Base-by-base conservation (phyloP, 2,329 filamentous ascomycete species). In the Alternaria postmessia region DNA sequence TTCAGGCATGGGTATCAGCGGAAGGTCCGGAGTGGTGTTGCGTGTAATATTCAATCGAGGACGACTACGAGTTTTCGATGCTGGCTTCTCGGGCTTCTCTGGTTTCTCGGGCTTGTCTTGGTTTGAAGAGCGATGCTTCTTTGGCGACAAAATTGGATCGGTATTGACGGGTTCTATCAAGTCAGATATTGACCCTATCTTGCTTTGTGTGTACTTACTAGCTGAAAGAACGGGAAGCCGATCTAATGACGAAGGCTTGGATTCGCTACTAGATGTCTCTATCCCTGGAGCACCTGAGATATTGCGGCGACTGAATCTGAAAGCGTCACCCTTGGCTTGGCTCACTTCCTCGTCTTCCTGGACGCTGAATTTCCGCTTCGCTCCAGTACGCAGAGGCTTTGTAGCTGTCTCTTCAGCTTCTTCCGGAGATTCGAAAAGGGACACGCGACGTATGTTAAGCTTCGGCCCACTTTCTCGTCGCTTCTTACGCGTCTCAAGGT, bases 311-410 rank as follows among this genome's bases (percentile, higher is more conserved):
- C 77, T 84, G 69, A 82, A 85, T 12, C 78, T 78, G 69, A 85
- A 85, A 28, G 80, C 75, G 20, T 82, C 82, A 7, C 65, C 48
- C 42, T 72, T 66, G 38, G 64, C 26, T 7, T 72, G 70, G 26
- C 65, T 70, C 43, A 66, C 66, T 26, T 82, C 81, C 20, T 85
- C 82, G 11, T 81, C 81, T 39, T 87, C 84, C 41, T 84, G 80
- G 18, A 83, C 81, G 56, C 80, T 84, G 52, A 88, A 81, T 69
- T 88, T 88, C 49, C 86, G 81, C 75, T 88, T 88, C 24, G 84
- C 81, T 18, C 84, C 84, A 51, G 81, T 81, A 51, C 81, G 81
- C 4, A 80, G 66, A 5, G 75, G 48, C 56, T 75, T 75, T 28
- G 52, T 54, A 11, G 63, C 54, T 18, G 47, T 57, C 34, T 74